Percentiles rank a stretch among this genome's conserved stretches.
phyloP scores from a whole-genome alignment of 805 yeast species.

The Metschnikowia proteae region DNA sequence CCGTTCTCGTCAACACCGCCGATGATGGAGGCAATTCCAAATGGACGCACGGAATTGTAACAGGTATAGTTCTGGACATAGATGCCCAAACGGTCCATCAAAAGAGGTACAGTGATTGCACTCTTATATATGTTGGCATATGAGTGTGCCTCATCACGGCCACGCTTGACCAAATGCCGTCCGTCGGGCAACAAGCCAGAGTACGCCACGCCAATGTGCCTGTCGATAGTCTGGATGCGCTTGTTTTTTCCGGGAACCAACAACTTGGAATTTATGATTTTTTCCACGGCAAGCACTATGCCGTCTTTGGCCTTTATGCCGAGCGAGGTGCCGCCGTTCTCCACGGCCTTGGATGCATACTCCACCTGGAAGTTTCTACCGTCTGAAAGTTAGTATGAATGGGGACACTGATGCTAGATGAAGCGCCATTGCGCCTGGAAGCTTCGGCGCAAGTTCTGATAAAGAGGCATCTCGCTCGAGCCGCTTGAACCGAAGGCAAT shows the following conservation, averaged over 20 bases:
- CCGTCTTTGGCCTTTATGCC: conserved; percentile 94
- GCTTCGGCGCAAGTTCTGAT: too few relatives aligned
- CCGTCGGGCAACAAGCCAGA: conserved; percentile 97
- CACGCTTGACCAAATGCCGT: conserved; percentile 85
- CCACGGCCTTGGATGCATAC: conserved; percentile 96
- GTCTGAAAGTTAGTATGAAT: conserved; percentile 35
- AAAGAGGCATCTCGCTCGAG: too few relatives aligned
- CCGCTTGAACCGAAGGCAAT: too few relatives aligned
- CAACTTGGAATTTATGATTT: conserved; percentile 79
- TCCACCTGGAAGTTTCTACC: conserved; percentile 97
- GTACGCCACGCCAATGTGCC: conserved; percentile 91
- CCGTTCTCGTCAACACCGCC: conserved; percentile 94
- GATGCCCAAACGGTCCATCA: conserved; percentile 83
- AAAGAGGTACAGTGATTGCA: conserved; percentile 73
- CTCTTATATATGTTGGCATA: conserved; percentile 75
- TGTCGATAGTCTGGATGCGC: conserved; percentile 88
- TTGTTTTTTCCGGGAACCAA: conserved; percentile 85
- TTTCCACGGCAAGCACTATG: conserved; percentile 95
- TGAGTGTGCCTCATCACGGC: conserved; percentile 82
- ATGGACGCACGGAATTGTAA: conserved; percentile 96
- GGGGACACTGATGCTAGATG: too few relatives aligned
- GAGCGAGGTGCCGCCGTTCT: conserved; percentile 92
- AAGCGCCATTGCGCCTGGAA: too few relatives aligned
- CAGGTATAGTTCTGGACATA: conserved; percentile 94
- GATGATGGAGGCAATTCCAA: conserved; percentile 87